Evolutionary conservation across 2,329 filamentous ascomycete species (phyloP).

Genomic region (Biscogniauxia marginata): DNA sequence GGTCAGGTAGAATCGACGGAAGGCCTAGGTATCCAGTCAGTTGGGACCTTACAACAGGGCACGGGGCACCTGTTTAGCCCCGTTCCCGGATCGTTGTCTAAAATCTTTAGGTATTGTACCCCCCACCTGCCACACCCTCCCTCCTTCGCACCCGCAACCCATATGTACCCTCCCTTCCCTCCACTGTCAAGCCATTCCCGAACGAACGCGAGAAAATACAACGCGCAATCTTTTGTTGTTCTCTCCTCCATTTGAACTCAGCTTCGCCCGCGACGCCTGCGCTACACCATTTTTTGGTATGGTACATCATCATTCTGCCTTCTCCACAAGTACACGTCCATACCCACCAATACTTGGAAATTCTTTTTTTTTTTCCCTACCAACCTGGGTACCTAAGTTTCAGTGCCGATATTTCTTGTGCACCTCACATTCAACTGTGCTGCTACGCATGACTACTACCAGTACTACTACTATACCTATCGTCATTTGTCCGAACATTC

Average conservation of each 20-base stretch:
- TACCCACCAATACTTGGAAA: too few relatives aligned
- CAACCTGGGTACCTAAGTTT: too few relatives aligned
- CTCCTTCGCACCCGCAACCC: not conserved
- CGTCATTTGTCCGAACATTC: not conserved
- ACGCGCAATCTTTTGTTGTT: not conserved
- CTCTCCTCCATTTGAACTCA: too few relatives aligned
- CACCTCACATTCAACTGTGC: too few relatives aligned
- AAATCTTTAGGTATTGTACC: not conserved
- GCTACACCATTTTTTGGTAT: too few relatives aligned
- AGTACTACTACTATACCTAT: not conserved
- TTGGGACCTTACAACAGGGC: not conserved
- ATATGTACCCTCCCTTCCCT: not conserved
- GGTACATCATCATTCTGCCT: too few relatives aligned
- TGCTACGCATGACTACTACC: not conserved
- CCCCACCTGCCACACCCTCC: not conserved
- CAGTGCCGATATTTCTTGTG: too few relatives aligned
- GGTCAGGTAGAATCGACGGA: not conserved
- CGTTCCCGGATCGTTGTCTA: not conserved
- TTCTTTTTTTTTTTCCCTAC: too few relatives aligned
- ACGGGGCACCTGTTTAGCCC: not conserved
- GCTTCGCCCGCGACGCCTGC: too few relatives aligned
- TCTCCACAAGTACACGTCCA: too few relatives aligned
- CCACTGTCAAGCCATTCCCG: not conserved
- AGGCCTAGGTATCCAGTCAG: not conserved
- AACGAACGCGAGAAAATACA: not conserved